These are phyloP conservation scores for Lactarius akahatsu DNA, from an alignment of 768 basidiomycete genomes.

Conservation along the genomic window DNA sequence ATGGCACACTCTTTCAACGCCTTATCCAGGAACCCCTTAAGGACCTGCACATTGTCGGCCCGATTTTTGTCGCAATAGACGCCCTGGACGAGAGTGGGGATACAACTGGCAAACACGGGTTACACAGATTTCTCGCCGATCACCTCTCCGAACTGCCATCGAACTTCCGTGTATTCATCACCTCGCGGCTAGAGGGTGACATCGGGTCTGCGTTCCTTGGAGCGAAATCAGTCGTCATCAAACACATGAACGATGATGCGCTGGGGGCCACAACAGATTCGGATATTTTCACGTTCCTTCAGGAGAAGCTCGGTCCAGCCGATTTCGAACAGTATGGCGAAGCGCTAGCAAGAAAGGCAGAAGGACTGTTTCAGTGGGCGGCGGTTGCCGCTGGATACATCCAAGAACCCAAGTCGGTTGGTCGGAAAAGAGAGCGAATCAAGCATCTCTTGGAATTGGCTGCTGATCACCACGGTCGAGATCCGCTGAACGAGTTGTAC, in stretches of 20 bases:
- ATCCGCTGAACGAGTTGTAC: neutral
- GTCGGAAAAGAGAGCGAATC: neutral
- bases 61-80: neutral
- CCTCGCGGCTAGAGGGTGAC: neutral
- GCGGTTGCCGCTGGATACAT: neutral
- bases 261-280: neutral
- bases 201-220: neutral
- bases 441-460: neutral
- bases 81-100: slow-evolving; percentile 5
- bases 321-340: neutral
- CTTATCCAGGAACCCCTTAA: neutral
- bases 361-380: slow-evolving; percentile 3
- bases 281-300: neutral
- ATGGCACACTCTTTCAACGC: neutral
- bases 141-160: neutral
- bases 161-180: slow-evolving; percentile 10
- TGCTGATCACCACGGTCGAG: neutral
- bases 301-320: neutral
- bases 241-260: neutral
- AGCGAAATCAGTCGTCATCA: neutral
- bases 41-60: neutral
- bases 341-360: neutral
- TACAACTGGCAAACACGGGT: neutral
- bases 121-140: neutral
- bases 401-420: neutral